Base-by-base conservation (phyloP, 2,329 filamentous ascomycete species). In the Cryoendolithus antarcticus region DNA sequence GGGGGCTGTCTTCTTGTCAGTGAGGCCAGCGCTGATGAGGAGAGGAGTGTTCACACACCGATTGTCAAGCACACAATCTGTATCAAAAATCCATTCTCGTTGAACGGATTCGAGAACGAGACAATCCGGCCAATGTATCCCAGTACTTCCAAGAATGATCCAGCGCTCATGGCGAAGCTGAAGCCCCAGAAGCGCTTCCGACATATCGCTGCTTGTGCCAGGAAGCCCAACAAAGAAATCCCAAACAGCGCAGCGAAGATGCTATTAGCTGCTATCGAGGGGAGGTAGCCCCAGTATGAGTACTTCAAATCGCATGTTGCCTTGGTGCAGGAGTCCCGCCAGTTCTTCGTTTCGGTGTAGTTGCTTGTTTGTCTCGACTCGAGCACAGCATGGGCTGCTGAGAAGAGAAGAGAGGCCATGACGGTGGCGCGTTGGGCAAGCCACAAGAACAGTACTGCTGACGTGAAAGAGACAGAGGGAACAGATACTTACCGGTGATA, bases 81-180 rank as follows among this genome's bases (percentile, higher is more conserved):
- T 11, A 68, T 55, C 38, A 65, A 61, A 45, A 66, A 63, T 4
- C 60, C 60, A 13, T 55, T 50, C 38, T 65, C 58, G 9, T 55
- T 56, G 56, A 61, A 67, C 0, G 65, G 65, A 31, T 69, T 62
- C 30, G 49, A 40, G 37, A 55, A 50, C 49, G 67, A 57, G 4
- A 66, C 48, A 11, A 65, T 48, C 30, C 65, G 62, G 9, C 59
- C 63, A 9, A 54, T 56, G 32, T 67, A 68, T 13, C 65, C 65
- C 6, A 65, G 48, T 6, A 60, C 44, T 45, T 67, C 65, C 31
- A 61, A 53, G 4, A 65, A 45, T 6, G 61, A 62, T 2, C 64
- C 66, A 21, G 64, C 48, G 11, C 55, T 54, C 35, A 65, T 56
- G 4, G 57, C 59, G 13, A 55, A 50, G 2, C 59, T 64, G 54